Evolutionary conservation across 1,139 yeast species (phyloP).

Genomic region (Nadsonia commutata): DNA sequence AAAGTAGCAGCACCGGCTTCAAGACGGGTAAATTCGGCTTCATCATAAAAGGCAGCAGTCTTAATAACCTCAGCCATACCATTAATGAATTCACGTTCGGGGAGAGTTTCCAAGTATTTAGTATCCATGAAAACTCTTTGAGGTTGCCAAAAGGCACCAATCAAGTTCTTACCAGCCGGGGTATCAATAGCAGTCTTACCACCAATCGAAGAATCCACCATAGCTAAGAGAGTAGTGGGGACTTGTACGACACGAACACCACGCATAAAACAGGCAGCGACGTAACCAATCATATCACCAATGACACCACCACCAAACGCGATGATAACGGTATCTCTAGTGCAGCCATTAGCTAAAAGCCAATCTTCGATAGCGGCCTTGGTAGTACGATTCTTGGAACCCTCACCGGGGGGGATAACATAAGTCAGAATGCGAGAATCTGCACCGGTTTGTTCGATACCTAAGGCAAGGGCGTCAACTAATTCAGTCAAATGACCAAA

Average conservation of each 20-base stretch:
- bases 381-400: conserved; percentile 73
- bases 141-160: conserved; percentile 98
- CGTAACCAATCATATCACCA: conserved; percentile 98
- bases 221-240: conserved; percentile 85
- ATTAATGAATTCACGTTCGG: conserved; percentile 86
- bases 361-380: conserved; percentile 92
- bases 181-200: conserved; percentile 98
- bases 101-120: conserved; percentile 73
- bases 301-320: conserved; percentile 99
- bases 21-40: conserved; percentile 66
- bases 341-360: conserved; percentile 73
- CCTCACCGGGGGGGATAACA: conserved; percentile 84
- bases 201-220: conserved; percentile 98
- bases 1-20: conserved; percentile 63
- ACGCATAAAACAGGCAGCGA: conserved; percentile 97
- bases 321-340: conserved; percentile 85
- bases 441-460: conserved; percentile 18
- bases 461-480: conserved; percentile 25
- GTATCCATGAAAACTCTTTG: conserved; percentile 77
- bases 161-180: conserved; percentile 89
- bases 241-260: conserved; percentile 91
- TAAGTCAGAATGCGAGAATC: conserved; percentile 43
- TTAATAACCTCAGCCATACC: conserved; percentile 98
- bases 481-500: conserved; percentile 34
- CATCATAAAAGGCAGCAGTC: conserved; percentile 98